These are phyloP conservation scores for Aspergillus sp. DNA, from an alignment of 2,329 filamentous ascomycete genomes.

Conservation along the genomic window DNA sequence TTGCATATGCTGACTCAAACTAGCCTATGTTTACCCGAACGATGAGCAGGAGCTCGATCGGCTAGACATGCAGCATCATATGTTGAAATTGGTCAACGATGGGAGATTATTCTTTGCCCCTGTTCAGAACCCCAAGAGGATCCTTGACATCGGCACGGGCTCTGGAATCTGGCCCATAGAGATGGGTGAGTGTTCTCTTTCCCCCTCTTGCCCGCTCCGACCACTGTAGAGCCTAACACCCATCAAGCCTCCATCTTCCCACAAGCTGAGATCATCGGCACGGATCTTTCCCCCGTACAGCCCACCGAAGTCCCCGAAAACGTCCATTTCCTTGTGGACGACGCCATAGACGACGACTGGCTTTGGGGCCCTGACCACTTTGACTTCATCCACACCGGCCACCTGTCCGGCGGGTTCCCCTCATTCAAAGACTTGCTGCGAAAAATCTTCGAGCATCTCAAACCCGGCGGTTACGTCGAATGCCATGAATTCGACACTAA, in stretches of 20 bases:
- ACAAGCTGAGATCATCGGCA: constrained; percentile 57
- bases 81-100: constrained; percentile 48
- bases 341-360: constrained; percentile 62
- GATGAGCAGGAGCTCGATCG: constrained; percentile 56
- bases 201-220: not conserved
- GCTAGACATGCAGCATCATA: constrained; percentile 55
- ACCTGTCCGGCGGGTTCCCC: constrained; percentile 57
- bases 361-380: constrained; percentile 50
- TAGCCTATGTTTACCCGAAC: constrained; percentile 49
- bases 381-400: constrained; percentile 60
- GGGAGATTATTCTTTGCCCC: constrained; percentile 48
- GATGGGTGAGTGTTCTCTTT: constrained; percentile 47
- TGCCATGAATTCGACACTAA: constrained; percentile 46
- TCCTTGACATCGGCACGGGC: constrained; percentile 60
- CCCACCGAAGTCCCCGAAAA: constrained; percentile 66
- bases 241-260: constrained; percentile 49
- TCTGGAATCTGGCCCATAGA: constrained; percentile 68
- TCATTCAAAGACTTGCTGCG: constrained; percentile 56
- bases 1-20: constrained; percentile 13
- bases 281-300: constrained; percentile 67
- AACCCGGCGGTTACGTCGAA: constrained; percentile 54
- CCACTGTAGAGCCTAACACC: constrained; percentile 3
- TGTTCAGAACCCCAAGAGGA: constrained; percentile 42
- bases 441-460: constrained; percentile 51
- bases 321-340: constrained; percentile 71